Conservation (phyloP, 805 yeast species). For the Saturnispora gosingensis region DNA sequence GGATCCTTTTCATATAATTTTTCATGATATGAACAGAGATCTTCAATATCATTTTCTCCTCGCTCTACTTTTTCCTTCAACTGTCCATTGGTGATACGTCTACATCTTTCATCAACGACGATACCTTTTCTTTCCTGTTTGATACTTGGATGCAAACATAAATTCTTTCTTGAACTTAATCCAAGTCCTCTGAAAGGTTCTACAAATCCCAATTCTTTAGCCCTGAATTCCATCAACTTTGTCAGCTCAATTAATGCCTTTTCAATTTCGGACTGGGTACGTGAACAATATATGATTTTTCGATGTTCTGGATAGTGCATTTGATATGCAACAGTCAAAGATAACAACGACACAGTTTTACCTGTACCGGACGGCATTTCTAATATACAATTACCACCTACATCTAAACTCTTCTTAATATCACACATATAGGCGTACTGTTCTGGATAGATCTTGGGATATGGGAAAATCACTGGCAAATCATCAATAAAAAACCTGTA, state of each 20-base stretch:
- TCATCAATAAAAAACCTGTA: conserved; percentile 85
- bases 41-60: conserved; percentile 46
- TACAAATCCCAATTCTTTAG: conserved; percentile 70
- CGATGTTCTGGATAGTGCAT: conserved; percentile 88
- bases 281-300: conserved; percentile 93
- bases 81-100: conserved; percentile 90
- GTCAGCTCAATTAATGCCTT: conserved; percentile 90
- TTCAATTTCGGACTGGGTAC: conserved; percentile 99
- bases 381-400: conserved; percentile 90
- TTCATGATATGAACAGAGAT: conserved; percentile 84
- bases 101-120: conserved; percentile 91
- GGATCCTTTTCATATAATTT: conserved; percentile 81
- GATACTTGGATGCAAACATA: conserved; percentile 84
- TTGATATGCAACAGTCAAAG: conserved; percentile 91
- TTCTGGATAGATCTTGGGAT: conserved; percentile 94
- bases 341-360: conserved; percentile 84
- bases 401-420: conserved; percentile 86
- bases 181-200: conserved; percentile 96
- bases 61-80: conserved; percentile 57
- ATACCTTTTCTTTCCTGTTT: conserved; percentile 83
- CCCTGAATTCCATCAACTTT: conserved; percentile 77
- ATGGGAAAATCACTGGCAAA: conserved; percentile 90
- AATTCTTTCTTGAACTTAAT: conserved; percentile 84
- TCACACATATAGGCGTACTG: conserved; percentile 98
- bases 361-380: conserved; percentile 99